Conservation (phyloP, 768 basidiomycete genomes). For the Podaxis rugospora region DNA sequence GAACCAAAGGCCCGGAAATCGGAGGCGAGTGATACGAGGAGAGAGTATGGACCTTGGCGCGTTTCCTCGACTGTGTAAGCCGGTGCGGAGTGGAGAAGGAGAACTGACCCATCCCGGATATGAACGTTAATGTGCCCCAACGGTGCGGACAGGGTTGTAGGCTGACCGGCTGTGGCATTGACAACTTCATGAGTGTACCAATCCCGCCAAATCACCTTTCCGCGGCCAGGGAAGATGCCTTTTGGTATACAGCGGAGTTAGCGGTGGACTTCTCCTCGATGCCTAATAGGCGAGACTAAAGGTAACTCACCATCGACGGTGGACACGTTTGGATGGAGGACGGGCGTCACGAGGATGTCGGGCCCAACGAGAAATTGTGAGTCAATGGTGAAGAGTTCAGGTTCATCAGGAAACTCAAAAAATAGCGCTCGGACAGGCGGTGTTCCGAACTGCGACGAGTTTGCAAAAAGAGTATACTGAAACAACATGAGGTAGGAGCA, state of each 20-base stretch:
- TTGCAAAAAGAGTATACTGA: slow-evolving; percentile 72
- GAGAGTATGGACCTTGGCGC: slow-evolving; percentile 51
- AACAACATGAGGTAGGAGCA: slow-evolving; percentile 4
- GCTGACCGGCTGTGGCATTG: slow-evolving; percentile 33
- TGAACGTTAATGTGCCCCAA: slow-evolving; percentile 76
- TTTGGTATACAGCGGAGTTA: neutral
- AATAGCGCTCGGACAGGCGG: slow-evolving; percentile 74
- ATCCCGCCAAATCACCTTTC: slow-evolving; percentile 60
- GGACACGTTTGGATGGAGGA: slow-evolving; percentile 61
- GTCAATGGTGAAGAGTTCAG: slow-evolving; percentile 57
- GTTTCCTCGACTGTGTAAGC: slow-evolving; percentile 70
- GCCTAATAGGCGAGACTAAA: neutral
- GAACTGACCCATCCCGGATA: slow-evolving; percentile 61
- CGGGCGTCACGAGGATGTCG: slow-evolving; percentile 73
- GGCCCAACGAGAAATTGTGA: slow-evolving; percentile 69
- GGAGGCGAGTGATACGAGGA: slow-evolving; percentile 52
- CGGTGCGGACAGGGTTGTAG: slow-evolving; percentile 57
- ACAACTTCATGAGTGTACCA: slow-evolving; percentile 66
- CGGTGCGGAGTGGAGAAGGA: slow-evolving; percentile 59
- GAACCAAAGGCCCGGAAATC: slow-evolving; percentile 50
- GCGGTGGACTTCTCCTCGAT: neutral
- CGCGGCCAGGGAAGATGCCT: slow-evolving; percentile 67
- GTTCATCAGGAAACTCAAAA: slow-evolving; percentile 73
- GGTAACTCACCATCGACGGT: slow-evolving; percentile 53
- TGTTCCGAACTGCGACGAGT: slow-evolving; percentile 57